Evolutionary conservation across 805 yeast species (phyloP), one percentile per base, ranked within the genome.

Genomic region (Tetrapisispora namnaoensis): DNA sequence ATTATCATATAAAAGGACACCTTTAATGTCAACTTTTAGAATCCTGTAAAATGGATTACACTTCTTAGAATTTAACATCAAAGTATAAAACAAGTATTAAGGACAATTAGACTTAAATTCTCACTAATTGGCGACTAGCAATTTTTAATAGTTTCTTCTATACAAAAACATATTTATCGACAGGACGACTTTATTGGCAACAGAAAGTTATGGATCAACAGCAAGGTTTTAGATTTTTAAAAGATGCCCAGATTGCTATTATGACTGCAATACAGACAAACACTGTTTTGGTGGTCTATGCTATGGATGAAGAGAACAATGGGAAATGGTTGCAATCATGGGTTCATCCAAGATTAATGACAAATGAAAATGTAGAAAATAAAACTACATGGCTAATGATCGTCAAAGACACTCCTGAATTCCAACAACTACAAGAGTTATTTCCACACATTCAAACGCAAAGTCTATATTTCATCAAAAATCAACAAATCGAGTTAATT

Each of bases 391-490:
- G 73, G 37, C 58, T 80, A 28, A 62, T 67, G 49, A 58, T 81
- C 21, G 36, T 58, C 1, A 65, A 69, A 42, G 73, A 66, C 3
- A 64, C 80, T 1, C 55, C 58, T 0, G 78, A 79, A 51, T 79
- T 70, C 51, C 56, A 51, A 1, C 67, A 68, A 53, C 80, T 83
- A 56, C 67, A 71, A 35, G 80, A 79, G 52, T 66, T 82, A n/a
- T 81, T 80, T 53, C 79, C 79, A 2, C 65, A 70, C 17, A 67
- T 73, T 8, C 57, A 56, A 0, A 70, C 73, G 3, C 90, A 90
- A 1, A 73, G 85, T 52, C 66, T 83, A 22, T 74, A 77, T 56
- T 65, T 82, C 14, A 70, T 85, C n/a, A 65, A 62, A 34, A 65
- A 69, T 11, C 79, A 83, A 7, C 60, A 66, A 37, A 68, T 80